Evolutionary conservation across 306 rosid species (phyloP).

Genomic region (Casuarina cunninghamiana): DNA sequence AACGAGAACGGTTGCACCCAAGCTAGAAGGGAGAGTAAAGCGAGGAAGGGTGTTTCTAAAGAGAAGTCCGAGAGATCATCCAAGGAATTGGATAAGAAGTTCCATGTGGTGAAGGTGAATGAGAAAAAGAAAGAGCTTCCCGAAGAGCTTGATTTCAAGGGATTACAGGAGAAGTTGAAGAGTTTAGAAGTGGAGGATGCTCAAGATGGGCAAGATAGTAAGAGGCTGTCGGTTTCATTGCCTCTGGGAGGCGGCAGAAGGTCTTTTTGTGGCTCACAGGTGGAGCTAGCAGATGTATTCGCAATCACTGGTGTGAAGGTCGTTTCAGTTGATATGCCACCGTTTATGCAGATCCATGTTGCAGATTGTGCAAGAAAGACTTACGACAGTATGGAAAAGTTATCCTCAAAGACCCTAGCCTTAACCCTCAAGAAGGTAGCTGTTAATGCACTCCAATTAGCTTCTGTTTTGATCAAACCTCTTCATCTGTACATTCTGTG

Average conservation of each 20-base stretch:
- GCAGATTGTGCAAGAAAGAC: constrained; percentile 82
- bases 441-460: not conserved
- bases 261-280: constrained; percentile 55
- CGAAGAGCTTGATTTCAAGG: constrained; percentile 13
- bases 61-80: constrained; percentile 32
- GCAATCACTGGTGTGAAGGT: constrained; percentile 75
- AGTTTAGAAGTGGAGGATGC: constrained; percentile 25
- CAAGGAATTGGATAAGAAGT: constrained; percentile 42
- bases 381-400: constrained; percentile 84
- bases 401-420: constrained; percentile 91
- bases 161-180: constrained; percentile 29
- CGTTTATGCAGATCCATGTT: constrained; percentile 98
- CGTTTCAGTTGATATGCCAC: constrained; percentile 92
- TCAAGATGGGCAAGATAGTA: constrained; percentile 24
- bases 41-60: constrained; percentile 26
- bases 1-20: constrained; percentile 5
- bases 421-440: constrained; percentile 77
- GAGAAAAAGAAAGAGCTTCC: constrained; percentile 30
- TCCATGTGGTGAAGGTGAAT: constrained; percentile 34
- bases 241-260: constrained; percentile 48
- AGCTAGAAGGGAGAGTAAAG: constrained; percentile 22
- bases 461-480: not conserved
- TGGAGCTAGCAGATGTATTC: constrained; percentile 62
- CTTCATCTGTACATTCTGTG: constrained; percentile 8
- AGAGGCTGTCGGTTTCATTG: constrained; percentile 46